Percentiles rank a stretch among this genome's conserved stretches.
phyloP scores from a whole-genome alignment of 495 filamentous ascomycete genomes.

The Podospora pseudopauciseta region DNA sequence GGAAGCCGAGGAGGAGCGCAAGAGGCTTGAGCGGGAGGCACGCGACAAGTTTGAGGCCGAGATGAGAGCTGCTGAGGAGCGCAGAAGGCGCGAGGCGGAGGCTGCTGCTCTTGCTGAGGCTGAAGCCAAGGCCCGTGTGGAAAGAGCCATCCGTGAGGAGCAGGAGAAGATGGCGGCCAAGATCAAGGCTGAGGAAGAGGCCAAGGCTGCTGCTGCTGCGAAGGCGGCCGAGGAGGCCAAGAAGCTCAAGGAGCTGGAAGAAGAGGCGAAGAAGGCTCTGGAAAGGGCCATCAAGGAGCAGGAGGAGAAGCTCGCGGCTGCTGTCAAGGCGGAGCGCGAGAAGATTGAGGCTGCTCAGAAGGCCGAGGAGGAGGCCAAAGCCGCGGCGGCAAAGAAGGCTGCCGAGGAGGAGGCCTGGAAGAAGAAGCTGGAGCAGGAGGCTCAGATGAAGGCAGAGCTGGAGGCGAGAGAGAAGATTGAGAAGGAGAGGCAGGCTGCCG shows the following conservation, averaged over 20 bases:
- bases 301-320: conserved; percentile 32
- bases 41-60: conserved; percentile 37
- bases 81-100: conserved; percentile 48
- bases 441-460: conserved; percentile 44
- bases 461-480: conserved; percentile 43
- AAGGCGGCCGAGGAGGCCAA: conserved; percentile 33
- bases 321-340: conserved; percentile 29
- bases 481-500: conserved; percentile 35
- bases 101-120: conserved; percentile 43
- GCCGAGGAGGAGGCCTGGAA: conserved; percentile 49
- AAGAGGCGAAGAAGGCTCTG: conserved; percentile 45
- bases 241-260: conserved; percentile 28
- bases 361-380: conserved; percentile 42
- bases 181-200: conserved; percentile 25
- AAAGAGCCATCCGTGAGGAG: conserved; percentile 35
- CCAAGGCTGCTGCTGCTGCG: conserved; percentile 32
- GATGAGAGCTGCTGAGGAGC: conserved; percentile 49
- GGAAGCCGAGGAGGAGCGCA: conserved; percentile 35
- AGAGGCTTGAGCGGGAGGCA: conserved; percentile 36
- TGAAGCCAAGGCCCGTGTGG: conserved; percentile 37
- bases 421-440: conserved; percentile 40
- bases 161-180: conserved; percentile 24
- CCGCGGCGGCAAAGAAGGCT: conserved; percentile 38
- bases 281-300: conserved; percentile 54
- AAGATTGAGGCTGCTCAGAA: conserved; percentile 39